Evolutionary conservation across 441 rosid species (phyloP), one percentile per base, ranked within the genome.

Genomic region (Populus trichocarpa): DNA sequence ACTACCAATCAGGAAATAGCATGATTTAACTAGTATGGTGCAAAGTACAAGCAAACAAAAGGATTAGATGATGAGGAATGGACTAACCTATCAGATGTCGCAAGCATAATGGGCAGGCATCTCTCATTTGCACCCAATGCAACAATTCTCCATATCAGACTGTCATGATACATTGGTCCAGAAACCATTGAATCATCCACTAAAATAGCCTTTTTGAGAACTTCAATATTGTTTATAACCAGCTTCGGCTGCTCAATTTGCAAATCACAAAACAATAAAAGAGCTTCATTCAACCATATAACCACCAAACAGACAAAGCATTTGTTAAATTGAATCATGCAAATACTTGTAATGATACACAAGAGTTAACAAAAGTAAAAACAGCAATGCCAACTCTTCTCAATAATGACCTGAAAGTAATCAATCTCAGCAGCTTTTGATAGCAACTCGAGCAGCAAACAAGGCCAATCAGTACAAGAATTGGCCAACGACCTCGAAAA

Each of bases 391-490:
- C 13, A 25, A 2, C 7, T 12, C 5, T 30, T 25, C 13, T 32
- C 13, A 20, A n/a, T 26, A 76, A 53, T 61, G 83, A 92, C 98
- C 99, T 93, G 98, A 78, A 94, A 96, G 78, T 88, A 85, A 83
- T 88, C 94, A 80, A 84, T 87, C 83, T 96, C 98, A 33, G 99
- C 98, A 82, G 98, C 92, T 80, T 93, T 88, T 50, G 99, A 94
- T 83, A 96, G 79, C 88, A 96, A 84, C 78, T 96, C 98, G 23
- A 96, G 86, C 88, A 96, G 78, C 84, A 96, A 82, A 83, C 89
- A 89, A 36, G 98, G 99, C 99, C 98, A 96, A 69, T 94, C 96
- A 30, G 98, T 90, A 74, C 87, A 90, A 0, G 98, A 92, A 89
- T 96, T 86, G 0, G 98, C 97, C 73, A 94, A 81, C 1, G 97